Base-by-base conservation (phyloP, 176 grass and related monocot species). In the Metroxylon sagu region DNA sequence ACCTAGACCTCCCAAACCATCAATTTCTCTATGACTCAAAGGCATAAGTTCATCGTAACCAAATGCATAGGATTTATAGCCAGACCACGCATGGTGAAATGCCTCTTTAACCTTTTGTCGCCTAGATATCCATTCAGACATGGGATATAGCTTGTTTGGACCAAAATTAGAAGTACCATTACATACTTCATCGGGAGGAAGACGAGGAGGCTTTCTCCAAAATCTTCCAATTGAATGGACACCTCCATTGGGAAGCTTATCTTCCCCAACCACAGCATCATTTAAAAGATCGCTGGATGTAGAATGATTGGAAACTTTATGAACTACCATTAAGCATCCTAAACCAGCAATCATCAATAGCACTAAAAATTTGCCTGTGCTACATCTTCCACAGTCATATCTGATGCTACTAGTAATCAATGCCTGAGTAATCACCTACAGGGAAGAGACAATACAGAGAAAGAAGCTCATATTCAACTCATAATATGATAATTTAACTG, bases 31-130 rank as follows among this genome's bases (percentile, higher is more conserved):
- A 59, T 66, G 81, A 70, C 78, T 88, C 50, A 88, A 60, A 67
- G 92, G 92, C 87, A 91, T 97, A 68, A 97, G 84, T 49, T 97
- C 92, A 35, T 97, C 92, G 78, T 82, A 88, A 72, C 87, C 92
- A 81, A 97, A 80, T 23, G 92, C 87, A 85, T 77, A 77, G 62
- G 76, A 82, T 70, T 57, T 78, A 54, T 97, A 97, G 60, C 87
- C 92, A 75, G 83, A 82, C 87, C 92, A 97, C 60, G 87, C 92
- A 91, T 97, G 84, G 67, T 78, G 50, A 49, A 97, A 91, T 68
- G 92, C 87, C 56, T 90, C 81, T 80, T 91, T 97, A 61, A 97
- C 92, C 66, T 91, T 97, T 43, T 88, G 79, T 83, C 88, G 83
- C 59, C 86, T 87, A 1, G 59, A 76, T 55, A 73, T 53, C 87